These are phyloP conservation scores for Metschnikowia sp. DNA, from an alignment of 805 yeast genomes.

Conservation along the genomic window DNA sequence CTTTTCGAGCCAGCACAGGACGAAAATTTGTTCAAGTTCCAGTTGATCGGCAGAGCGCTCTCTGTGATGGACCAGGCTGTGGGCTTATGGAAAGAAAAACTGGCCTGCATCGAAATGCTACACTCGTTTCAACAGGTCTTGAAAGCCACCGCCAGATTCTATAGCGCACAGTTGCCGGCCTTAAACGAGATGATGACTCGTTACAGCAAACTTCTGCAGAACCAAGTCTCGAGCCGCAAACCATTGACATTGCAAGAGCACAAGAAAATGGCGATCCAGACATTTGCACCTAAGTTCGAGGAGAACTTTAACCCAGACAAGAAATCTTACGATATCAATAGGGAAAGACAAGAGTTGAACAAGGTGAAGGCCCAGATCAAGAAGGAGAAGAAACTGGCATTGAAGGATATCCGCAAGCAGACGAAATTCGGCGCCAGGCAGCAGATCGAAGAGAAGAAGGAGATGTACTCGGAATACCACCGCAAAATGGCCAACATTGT, in stretches of 20 bases:
- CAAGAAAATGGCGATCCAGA: slow-evolving; percentile 77
- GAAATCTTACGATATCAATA: slow-evolving; percentile 84
- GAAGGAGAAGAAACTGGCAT: slow-evolving; percentile 83
- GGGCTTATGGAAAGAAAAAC: slow-evolving; percentile 57
- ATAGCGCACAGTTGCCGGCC: slow-evolving; percentile 29
- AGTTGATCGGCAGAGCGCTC: slow-evolving; percentile 33
- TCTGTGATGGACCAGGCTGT: slow-evolving; percentile 29
- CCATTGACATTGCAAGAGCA: slow-evolving; percentile 84
- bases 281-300: slow-evolving; percentile 87
- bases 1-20: slow-evolving; percentile 12
- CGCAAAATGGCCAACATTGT: slow-evolving; percentile 83
- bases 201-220: slow-evolving; percentile 43
- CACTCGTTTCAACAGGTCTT: slow-evolving; percentile 45
- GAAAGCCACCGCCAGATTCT: slow-evolving; percentile 33
- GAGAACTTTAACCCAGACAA: slow-evolving; percentile 95
- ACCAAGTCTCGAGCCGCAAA: slow-evolving; percentile 26
- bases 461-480: slow-evolving; percentile 75
- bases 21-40: slow-evolving; percentile 21
- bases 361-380: slow-evolving; percentile 83
- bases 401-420: slow-evolving; percentile 90
- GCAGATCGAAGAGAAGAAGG: slow-evolving; percentile 73
- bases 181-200: slow-evolving; percentile 40
- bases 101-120: slow-evolving; percentile 59
- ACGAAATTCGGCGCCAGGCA: slow-evolving; percentile 83
- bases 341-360: slow-evolving; percentile 74